Evolutionary conservation across 2,329 filamentous ascomycete genomes (phyloP).

Genomic region (Claviceps monticola): DNA sequence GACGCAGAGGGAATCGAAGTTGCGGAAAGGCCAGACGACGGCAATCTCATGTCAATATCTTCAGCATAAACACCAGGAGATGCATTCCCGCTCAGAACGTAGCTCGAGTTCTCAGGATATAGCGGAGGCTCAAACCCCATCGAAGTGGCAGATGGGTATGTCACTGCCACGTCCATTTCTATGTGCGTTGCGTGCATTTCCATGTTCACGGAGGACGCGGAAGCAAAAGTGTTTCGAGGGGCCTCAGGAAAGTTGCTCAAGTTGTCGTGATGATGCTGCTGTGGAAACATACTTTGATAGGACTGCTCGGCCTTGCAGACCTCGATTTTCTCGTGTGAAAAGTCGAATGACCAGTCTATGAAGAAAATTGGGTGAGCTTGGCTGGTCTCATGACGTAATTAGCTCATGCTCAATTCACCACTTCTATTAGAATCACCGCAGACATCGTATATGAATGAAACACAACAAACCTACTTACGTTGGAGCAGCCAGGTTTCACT

Average conservation of each 20-base stretch:
- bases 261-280: constrained; percentile 22
- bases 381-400: background rate
- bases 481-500: background rate
- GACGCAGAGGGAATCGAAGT: constrained; percentile 48
- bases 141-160: constrained; percentile 16
- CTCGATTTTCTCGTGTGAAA: background rate
- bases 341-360: background rate
- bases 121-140: constrained; percentile 33
- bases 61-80: constrained; percentile 37
- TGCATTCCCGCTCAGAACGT: constrained; percentile 31
- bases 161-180: constrained; percentile 11
- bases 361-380: background rate
- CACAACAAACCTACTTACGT: background rate
- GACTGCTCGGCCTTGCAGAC: constrained; percentile 3
- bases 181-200: constrained; percentile 24
- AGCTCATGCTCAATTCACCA: background rate
- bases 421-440: background rate
- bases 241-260: constrained; percentile 33
- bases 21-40: constrained; percentile 46
- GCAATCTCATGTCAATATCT: constrained; percentile 34
- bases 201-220: constrained; percentile 31
- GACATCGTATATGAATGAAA: background rate
- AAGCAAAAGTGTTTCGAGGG: constrained; percentile 24
- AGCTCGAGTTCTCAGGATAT: constrained; percentile 31
- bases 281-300: constrained; percentile 3